Conservation (phyloP, 129 eudicot genomes). For the Flaveria robusta region DNA sequence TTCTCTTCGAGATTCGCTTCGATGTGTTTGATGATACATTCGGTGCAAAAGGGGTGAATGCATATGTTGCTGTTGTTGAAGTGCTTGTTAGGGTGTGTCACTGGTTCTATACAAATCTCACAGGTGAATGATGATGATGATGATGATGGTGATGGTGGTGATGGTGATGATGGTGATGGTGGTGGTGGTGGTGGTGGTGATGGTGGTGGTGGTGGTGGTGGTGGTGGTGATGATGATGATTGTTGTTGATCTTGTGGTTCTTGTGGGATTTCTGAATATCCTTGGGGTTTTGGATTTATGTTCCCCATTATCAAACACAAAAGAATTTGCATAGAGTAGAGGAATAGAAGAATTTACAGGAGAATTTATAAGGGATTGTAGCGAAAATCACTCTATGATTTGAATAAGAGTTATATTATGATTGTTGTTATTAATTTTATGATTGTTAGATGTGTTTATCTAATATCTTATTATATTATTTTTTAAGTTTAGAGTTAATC, state of each 20-base stretch:
- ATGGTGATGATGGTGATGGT: no score
- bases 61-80: conserved; percentile 39
- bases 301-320: conserved; percentile 41
- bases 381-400: no score
- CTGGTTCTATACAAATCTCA: conserved; percentile 71
- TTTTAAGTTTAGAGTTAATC: no score
- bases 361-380: no score
- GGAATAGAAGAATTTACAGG: neutral
- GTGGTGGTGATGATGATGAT: no score
- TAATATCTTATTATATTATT: no score
- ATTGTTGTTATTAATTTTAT: no score
- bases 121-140: conserved; percentile 47
- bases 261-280: conserved; percentile 8
- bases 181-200: no score
- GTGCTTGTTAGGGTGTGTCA: conserved; percentile 27
- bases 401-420: no score
- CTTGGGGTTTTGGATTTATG: conserved; percentile 35
- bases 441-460: no score
- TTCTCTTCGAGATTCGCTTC: conserved; percentile 54
- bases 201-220: no score
- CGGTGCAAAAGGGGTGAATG: conserved; percentile 59
- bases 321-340: neutral
- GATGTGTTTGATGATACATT: conserved; percentile 63
- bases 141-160: neutral
- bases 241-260: conserved; percentile 21